Base-by-base conservation (phyloP, 2,329 filamentous ascomycete species). In the Elsinoe perseae region DNA sequence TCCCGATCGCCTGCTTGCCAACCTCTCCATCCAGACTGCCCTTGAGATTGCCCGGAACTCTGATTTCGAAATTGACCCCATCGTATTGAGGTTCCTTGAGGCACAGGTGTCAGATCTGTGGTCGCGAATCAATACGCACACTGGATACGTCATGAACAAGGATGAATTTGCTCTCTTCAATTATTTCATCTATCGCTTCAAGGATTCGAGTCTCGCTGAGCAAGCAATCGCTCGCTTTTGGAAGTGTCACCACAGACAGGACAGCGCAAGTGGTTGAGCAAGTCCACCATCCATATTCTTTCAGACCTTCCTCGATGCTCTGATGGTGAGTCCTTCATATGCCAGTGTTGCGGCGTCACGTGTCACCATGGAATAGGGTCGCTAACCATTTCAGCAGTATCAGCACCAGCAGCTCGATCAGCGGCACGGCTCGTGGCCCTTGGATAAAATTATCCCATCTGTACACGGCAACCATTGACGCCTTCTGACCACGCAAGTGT, bases 161-260 rank as follows among this genome's bases (percentile, higher is more conserved):
- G 83, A 89, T 70, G 89, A 95, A 72, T 95, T 93, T 65, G 82
- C 87, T 56, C 78, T 95, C 59, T 90, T 95, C 80, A 95, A 93
- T 75, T 92, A 85, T 70, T 92, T 86, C 69, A 84, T 87, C 60
- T 72, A 79, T 60, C 80, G 85, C 8, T 89, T 86, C 66, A 69
- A 73, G 27, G 80, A 80, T 58, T 73, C 72, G 14, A 66, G 70
- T 23, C 65, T 79, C 50, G 75, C 79, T 20, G 75, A 76, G 62
- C 71, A 70, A 53, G 79, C 79, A 9, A 76, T 81, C 53, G 76
- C 73, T 59, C 77, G 80, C 12, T 83, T 79, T 65, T 83, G 80
- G 80, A 72, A 80, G 61, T 69, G 74, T 48, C 70, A 73, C 18
- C 48, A 52, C 18, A 21, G 48, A 18, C 48, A 52, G 3, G 48